Evolutionary conservation across 352 stramenopile genomes (phyloP).

Genomic region (Pythium sukuiense): DNA sequence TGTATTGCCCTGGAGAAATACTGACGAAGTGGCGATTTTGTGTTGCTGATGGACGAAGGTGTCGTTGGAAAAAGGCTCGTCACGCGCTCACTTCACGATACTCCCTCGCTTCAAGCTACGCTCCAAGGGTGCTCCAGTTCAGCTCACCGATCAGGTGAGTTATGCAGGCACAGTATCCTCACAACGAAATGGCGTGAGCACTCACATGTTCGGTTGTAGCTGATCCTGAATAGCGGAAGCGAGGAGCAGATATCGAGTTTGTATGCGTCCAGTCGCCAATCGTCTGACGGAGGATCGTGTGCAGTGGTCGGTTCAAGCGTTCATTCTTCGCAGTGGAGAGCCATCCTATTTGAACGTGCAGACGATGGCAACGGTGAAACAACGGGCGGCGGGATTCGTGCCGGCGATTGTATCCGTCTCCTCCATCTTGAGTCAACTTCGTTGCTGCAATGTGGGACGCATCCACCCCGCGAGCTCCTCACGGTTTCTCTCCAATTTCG

Average conservation of each 20-base stretch:
- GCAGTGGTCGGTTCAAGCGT: slow-evolving; percentile 54
- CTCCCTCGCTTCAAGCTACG: slow-evolving; percentile 67
- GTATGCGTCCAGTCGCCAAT: slow-evolving; percentile 61
- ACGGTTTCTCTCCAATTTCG: slow-evolving; percentile 48
- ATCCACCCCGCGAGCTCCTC: slow-evolving; percentile 2
- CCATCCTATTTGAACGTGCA: slow-evolving; percentile 51
- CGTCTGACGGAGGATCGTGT: slow-evolving; percentile 32
- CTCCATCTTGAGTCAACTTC: slow-evolving; percentile 68
- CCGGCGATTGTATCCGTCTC: slow-evolving; percentile 56
- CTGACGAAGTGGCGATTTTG: background rate
- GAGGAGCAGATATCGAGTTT: slow-evolving; percentile 53
- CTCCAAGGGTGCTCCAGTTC: slow-evolving; percentile 59
- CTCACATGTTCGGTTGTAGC: slow-evolving; percentile 23
- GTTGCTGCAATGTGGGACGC: slow-evolving; percentile 46
- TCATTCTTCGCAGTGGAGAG: slow-evolving; percentile 61
- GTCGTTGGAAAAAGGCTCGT: slow-evolving; percentile 44
- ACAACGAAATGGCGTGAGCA: background rate
- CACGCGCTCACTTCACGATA: slow-evolving; percentile 50
- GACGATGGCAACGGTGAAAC: slow-evolving; percentile 16
- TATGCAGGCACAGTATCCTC: background rate
- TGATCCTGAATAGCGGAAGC: slow-evolving; percentile 49
- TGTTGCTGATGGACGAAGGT: slow-evolving; percentile 32
- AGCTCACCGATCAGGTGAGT: slow-evolving; percentile 64
- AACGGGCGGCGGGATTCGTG: slow-evolving; percentile 36
- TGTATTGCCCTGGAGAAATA: background rate